A percentile compares a stretch with the other conserved stretches of the same genome.
These are phyloP conservation scores for Chytridium lagenaria DNA, from an alignment of 371 early-diverging fungal species.

Conservation along the genomic window DNA sequence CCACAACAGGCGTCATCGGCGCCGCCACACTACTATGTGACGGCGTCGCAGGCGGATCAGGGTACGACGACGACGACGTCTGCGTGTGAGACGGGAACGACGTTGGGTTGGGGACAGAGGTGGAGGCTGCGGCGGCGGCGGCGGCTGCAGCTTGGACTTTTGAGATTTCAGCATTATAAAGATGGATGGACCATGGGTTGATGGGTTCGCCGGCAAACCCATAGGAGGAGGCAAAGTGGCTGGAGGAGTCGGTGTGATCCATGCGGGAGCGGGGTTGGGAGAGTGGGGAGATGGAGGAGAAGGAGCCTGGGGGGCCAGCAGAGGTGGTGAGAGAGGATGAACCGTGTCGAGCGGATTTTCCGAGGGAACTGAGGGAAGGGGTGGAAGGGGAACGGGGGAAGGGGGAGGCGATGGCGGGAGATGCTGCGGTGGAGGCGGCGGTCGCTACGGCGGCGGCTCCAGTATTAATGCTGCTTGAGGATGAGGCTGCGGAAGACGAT, in stretches of 20 bases:
- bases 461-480: too few relatives aligned
- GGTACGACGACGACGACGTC: background rate
- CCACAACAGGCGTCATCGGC: too few relatives aligned
- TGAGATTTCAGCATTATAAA: conserved; percentile 53
- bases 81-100: background rate
- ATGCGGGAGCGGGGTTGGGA: too few relatives aligned
- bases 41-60: too few relatives aligned
- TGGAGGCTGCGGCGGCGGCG: conserved; percentile 5
- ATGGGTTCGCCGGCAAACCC: conserved; percentile 15
- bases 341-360: background rate
- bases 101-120: background rate
- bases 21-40: too few relatives aligned
- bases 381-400: conserved; percentile 27
- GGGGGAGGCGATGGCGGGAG: too few relatives aligned
- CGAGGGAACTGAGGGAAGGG: background rate
- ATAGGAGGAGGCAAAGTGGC: background rate
- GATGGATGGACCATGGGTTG: conserved; percentile 68
- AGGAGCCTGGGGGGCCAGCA: too few relatives aligned
- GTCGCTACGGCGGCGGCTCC: too few relatives aligned
- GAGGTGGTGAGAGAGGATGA: too few relatives aligned
- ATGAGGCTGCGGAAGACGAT: too few relatives aligned
- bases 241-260: background rate
- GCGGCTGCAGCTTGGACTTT: conserved; percentile 34
- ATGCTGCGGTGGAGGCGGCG: too few relatives aligned
- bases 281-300: too few relatives aligned